Evolutionary conservation across 1,284 basidiomycete genomes (phyloP).

Genomic region (Boletus smithii): DNA sequence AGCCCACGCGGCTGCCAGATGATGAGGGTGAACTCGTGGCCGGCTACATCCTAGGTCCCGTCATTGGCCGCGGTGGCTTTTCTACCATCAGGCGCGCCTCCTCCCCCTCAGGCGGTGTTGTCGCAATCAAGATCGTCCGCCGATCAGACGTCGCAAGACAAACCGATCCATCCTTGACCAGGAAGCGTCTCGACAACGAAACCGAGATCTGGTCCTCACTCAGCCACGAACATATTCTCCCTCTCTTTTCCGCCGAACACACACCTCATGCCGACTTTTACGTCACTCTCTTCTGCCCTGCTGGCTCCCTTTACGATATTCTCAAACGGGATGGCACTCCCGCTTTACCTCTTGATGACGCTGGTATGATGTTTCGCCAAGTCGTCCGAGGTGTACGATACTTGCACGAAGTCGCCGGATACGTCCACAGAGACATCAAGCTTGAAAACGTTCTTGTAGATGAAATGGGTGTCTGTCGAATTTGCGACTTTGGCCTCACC

Average conservation of each 20-base stretch:
- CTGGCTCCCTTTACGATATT: conserved; percentile 84
- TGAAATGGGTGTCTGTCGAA: conserved; percentile 75
- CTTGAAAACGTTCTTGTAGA: conserved; percentile 95
- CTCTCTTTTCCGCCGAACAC: conserved; percentile 70
- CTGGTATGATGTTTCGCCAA: conserved; percentile 86
- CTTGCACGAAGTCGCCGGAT: conserved; percentile 74
- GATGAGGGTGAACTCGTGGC: conserved; percentile 59
- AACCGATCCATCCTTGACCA: conserved; percentile 42
- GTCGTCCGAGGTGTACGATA: conserved; percentile 84
- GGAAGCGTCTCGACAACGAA: conserved; percentile 71
- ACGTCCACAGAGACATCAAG: conserved; percentile 93
- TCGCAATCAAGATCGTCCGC: conserved; percentile 82
- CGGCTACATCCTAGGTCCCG: conserved; percentile 73
- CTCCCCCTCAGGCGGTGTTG: conserved; percentile 61
- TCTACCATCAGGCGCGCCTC: conserved; percentile 79
- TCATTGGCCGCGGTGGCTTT: conserved; percentile 83
- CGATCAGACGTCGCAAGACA: conserved; percentile 52
- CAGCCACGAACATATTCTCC: conserved; percentile 76
- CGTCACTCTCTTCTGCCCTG: conserved; percentile 80
- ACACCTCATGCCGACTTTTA: conserved; percentile 75
- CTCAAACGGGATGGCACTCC: conserved; percentile 68
- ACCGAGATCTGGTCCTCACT: conserved; percentile 76
- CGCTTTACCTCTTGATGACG: conserved; percentile 69
- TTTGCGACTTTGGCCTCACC: conserved; percentile 83
- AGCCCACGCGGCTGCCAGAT: conserved; percentile 40